A percentile compares a stretch with the other conserved stretches of the same genome.
These are phyloP conservation scores for Platismatia glauca DNA, from an alignment of 495 filamentous ascomycete genomes.

Conservation along the genomic window DNA sequence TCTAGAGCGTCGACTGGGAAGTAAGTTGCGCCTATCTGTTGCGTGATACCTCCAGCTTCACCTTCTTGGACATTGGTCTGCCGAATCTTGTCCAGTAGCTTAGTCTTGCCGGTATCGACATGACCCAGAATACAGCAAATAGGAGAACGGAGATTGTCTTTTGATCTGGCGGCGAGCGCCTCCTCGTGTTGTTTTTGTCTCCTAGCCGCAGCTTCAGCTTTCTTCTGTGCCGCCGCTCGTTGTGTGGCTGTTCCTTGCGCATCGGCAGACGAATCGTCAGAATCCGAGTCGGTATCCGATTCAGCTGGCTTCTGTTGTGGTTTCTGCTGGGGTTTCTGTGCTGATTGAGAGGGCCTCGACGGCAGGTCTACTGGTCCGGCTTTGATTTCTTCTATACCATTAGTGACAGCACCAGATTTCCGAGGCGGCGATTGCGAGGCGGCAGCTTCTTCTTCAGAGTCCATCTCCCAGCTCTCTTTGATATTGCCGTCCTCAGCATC, in stretches of 20 bases:
- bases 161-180: conserved; percentile 81
- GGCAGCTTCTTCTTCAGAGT: conserved; percentile 65
- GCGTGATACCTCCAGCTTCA: conserved; percentile 98
- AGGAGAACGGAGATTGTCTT: conserved; percentile 89
- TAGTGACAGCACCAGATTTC: conserved; percentile 22
- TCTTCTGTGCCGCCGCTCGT: conserved; percentile 60
- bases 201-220: conserved; percentile 84
- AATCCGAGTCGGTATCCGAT: conserved; percentile 50
- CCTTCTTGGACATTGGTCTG: conserved; percentile 99
- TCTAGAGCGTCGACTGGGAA: conserved; percentile 92
- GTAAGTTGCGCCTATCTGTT: conserved; percentile 99
- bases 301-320: conserved; percentile 27
- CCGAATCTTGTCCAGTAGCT: conserved; percentile 95
- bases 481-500: conserved; percentile 62
- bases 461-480: conserved; percentile 93
- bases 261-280: conserved; percentile 47
- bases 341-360: conserved; percentile 24
- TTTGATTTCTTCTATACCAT: conserved; percentile 21
- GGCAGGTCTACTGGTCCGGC: conserved; percentile 28
- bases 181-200: conserved; percentile 84
- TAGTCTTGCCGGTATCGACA: conserved; percentile 99
- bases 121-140: conserved; percentile 99
- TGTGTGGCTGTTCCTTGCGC: conserved; percentile 61
- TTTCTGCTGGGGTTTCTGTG: conserved; percentile 12
- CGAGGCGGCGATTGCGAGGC: conserved; percentile 9